Evolutionary conservation across 2,329 filamentous ascomycete species (phyloP).

Genomic region (Aureobasidium leucospermi): DNA sequence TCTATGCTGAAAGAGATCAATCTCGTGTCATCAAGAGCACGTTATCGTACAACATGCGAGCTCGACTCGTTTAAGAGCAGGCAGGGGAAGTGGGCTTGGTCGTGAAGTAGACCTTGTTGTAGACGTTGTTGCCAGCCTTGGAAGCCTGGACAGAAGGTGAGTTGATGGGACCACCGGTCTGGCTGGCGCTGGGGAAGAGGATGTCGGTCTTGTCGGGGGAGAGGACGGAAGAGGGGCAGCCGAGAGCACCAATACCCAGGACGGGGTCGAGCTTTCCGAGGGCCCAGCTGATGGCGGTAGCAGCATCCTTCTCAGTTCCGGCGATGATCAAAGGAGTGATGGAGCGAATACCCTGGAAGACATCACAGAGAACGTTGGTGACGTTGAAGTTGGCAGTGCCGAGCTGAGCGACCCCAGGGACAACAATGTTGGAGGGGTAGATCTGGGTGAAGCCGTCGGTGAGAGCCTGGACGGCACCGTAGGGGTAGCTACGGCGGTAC

Average conservation of each 20-base stretch:
- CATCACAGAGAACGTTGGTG: conserved; percentile 27
- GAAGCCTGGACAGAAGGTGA: conserved; percentile 20
- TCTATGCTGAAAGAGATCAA: neutral
- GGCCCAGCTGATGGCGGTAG: conserved; percentile 24
- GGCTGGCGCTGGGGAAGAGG: conserved; percentile 25
- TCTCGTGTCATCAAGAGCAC: neutral
- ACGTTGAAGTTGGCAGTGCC: conserved; percentile 27
- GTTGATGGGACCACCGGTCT: conserved; percentile 25
- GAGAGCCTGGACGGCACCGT: conserved; percentile 26
- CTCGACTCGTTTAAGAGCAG: neutral
- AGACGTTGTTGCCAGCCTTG: conserved; percentile 30
- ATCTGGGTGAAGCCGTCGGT: conserved; percentile 27
- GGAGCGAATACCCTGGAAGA: conserved; percentile 31
- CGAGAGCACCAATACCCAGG: conserved; percentile 26
- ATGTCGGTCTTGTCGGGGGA: conserved; percentile 20
- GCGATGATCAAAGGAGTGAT: conserved; percentile 28
- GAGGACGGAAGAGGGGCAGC: conserved; percentile 25
- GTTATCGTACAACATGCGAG: neutral
- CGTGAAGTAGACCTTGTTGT: conserved; percentile 28
- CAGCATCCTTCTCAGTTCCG: conserved; percentile 20
- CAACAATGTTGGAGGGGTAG: conserved; percentile 29
- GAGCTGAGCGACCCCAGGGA: conserved; percentile 24
- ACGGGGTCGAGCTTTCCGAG: conserved; percentile 26
- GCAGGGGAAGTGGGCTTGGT: too few relatives aligned
- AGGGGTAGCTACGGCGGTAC: conserved; percentile 24